Evolutionary conservation across 139 green algal genomes (phyloP), one percentile per base, ranked within the genome.

Genomic region (Chlorella vulgaris): DNA sequence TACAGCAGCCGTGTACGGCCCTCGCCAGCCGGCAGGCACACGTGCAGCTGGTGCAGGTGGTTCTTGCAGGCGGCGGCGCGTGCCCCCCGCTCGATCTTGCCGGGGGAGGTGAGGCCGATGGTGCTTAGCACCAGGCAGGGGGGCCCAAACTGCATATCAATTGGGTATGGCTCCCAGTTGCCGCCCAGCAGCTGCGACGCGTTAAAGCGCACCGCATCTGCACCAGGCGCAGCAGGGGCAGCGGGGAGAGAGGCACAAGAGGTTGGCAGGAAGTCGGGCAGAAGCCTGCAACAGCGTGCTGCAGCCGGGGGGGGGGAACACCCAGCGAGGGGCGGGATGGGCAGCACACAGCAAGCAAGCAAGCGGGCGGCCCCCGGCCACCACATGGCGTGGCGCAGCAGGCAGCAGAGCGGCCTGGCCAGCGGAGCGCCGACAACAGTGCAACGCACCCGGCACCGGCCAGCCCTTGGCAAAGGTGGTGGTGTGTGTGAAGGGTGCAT

Each of bases 401-500:
- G n/a, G n/a, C n/a, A n/a, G n/a, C n/a, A n/a, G n/a, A n/a, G n/a
- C n/a, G n/a, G n/a, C n/a, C n/a, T n/a, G n/a, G n/a, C n/a, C n/a
- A n/a, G n/a, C n/a, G n/a, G n/a, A n/a, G n/a, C n/a, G n/a, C n/a
- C n/a, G n/a, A n/a, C n/a, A n/a, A n/a, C n/a, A n/a, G n/a, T 2
- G 29, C 8, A 8, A 18, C 77, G 4, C 77, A 83, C 77, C 77
- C 26, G 77, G 77, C 66, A 88, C 75, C 0, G 94, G 89, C 97
- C 97, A 99, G 70, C 95, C 97, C 82, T 95, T 94, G 39, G 96
- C 96, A 91, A 99, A 99, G 42, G 96, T 99, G 71, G 85, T 86
- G 24, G 93, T 98, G 88, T 99, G 97, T 3, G 97, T 99, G 91
- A 99, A 99, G 66, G 97, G 97, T 7, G 97, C 97, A 82, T 99